Evolutionary conservation across 2,329 filamentous ascomycete species (phyloP).

Genomic region (Clonostachys solani): DNA sequence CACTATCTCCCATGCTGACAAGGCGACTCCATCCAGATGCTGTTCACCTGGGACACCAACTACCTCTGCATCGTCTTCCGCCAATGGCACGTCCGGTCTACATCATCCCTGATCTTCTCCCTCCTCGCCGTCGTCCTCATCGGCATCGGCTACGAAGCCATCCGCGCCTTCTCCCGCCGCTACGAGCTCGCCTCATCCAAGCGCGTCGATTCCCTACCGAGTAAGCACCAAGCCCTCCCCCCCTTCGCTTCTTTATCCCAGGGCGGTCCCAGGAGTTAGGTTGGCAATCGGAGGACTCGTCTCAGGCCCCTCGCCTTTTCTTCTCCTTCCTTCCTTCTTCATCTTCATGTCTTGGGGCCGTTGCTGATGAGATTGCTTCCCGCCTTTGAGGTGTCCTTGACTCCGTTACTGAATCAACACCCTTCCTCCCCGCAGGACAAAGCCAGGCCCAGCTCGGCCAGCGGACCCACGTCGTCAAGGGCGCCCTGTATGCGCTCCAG

Average conservation of each 20-base stretch:
- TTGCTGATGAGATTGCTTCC: background rate
- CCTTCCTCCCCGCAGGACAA: conserved; percentile 60
- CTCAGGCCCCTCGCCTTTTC: too few species aligned
- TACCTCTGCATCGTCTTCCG: conserved; percentile 96
- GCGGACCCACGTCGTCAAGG: conserved; percentile 74
- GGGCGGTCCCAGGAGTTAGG: too few species aligned
- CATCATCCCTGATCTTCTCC: conserved; percentile 72
- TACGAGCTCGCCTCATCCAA: conserved; percentile 63
- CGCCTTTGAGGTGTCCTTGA: conserved; percentile 18
- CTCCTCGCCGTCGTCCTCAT: conserved; percentile 78
- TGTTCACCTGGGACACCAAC: conserved; percentile 92
- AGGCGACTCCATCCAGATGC: conserved; percentile 60
- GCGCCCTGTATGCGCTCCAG: conserved; percentile 81
- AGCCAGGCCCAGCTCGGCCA: conserved; percentile 57
- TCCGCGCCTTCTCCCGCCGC: conserved; percentile 70
- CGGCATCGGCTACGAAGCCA: conserved; percentile 87
- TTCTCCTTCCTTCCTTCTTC: too few species aligned
- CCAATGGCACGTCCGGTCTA: conserved; percentile 80
- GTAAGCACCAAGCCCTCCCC: conserved; percentile 33
- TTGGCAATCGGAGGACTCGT: too few species aligned
- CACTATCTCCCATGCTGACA: conserved; percentile 9
- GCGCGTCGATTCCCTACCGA: conserved; percentile 42
- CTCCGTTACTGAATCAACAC: conserved; percentile 57
- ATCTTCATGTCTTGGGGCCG: too few species aligned
- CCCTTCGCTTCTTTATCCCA: background rate